Percentiles rank a stretch among this genome's conserved stretches.
These are phyloP conservation scores for Pachyrhizus erosus DNA, from an alignment of 306 rosid genomes.

Conservation along the genomic window DNA sequence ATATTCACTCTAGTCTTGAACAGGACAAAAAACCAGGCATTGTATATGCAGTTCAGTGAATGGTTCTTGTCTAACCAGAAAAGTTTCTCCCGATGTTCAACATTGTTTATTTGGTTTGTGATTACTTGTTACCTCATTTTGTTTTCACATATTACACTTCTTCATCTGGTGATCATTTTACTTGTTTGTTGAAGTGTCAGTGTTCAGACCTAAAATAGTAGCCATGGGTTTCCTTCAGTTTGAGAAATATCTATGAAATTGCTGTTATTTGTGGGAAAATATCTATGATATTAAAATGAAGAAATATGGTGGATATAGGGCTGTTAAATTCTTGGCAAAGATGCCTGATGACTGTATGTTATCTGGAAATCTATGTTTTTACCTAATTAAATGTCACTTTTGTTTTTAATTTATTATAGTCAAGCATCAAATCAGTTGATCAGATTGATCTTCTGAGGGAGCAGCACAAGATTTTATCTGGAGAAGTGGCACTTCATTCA, in stretches of 20 bases:
- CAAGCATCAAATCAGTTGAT: conserved; percentile 79
- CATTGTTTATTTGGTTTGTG: conserved; percentile 26
- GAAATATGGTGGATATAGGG: conserved; percentile 9
- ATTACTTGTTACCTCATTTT: conserved; percentile 8
- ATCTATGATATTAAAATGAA: conserved; percentile 24
- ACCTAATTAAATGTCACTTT: conserved; percentile 38
- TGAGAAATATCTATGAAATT: conserved; percentile 28
- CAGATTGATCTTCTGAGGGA: conserved; percentile 91
- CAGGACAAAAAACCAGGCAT: background rate
- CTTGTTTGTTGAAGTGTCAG: background rate
- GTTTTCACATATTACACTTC: background rate
- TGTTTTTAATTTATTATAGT: conserved; percentile 52
- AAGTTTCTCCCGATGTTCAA: conserved; percentile 7
- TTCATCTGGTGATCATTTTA: conserved; percentile 17
- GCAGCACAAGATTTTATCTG: conserved; percentile 87
- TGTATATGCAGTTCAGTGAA: conserved; percentile 31
- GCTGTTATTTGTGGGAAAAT: conserved; percentile 23
- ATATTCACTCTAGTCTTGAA: conserved; percentile 12
- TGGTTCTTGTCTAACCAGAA: conserved; percentile 18
- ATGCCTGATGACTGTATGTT: conserved; percentile 21
- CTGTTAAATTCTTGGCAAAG: background rate
- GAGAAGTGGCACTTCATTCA: conserved; percentile 93
- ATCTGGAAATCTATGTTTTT: conserved; percentile 13
- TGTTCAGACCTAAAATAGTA: conserved; percentile 4
- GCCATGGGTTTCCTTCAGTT: conserved; percentile 13